Evolutionary conservation across 2,329 filamentous ascomycete species (phyloP).

Genomic region (Sporothrix curviconia): DNA sequence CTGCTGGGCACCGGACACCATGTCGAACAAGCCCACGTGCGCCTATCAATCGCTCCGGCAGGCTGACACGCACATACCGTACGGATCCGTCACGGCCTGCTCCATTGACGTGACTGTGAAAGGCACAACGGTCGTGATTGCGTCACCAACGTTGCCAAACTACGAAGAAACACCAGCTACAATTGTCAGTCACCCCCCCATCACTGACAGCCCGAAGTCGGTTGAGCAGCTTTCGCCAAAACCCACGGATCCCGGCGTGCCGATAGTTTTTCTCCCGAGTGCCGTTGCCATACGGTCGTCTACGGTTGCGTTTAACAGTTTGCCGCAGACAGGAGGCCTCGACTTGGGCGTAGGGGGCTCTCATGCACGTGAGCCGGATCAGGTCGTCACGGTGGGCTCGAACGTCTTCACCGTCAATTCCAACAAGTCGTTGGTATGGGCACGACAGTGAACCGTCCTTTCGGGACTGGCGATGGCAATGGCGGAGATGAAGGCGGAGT

Average conservation of each 20-base stretch:
- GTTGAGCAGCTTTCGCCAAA: too few species aligned
- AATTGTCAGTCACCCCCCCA: not conserved
- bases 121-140: slow-evolving; percentile 45
- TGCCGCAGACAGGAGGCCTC: slow-evolving; percentile 14
- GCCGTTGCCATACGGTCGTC: slow-evolving; percentile 40
- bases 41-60: too few species aligned
- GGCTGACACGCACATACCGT: too few species aligned
- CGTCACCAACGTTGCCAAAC: slow-evolving; percentile 32
- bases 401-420: slow-evolving; percentile 43
- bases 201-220: too few species aligned
- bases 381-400: slow-evolving; percentile 24
- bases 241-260: too few species aligned
- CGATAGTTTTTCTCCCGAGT: slow-evolving; percentile 38
- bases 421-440: slow-evolving; percentile 39
- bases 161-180: slow-evolving; percentile 28
- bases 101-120: slow-evolving; percentile 49
- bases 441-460: slow-evolving; percentile 37
- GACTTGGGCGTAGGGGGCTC: too few species aligned
- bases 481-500: slow-evolving; percentile 24
- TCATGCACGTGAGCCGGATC: too few species aligned
- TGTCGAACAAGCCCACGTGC: slow-evolving; percentile 11
- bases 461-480: slow-evolving; percentile 23
- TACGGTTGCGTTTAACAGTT: slow-evolving; percentile 22
- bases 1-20: slow-evolving; percentile 12
- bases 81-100: slow-evolving; percentile 24